Evolutionary conservation across 2,329 filamentous ascomycete genomes (phyloP), one percentile per base, ranked within the genome.

Genomic region (Claviceps citrina): DNA sequence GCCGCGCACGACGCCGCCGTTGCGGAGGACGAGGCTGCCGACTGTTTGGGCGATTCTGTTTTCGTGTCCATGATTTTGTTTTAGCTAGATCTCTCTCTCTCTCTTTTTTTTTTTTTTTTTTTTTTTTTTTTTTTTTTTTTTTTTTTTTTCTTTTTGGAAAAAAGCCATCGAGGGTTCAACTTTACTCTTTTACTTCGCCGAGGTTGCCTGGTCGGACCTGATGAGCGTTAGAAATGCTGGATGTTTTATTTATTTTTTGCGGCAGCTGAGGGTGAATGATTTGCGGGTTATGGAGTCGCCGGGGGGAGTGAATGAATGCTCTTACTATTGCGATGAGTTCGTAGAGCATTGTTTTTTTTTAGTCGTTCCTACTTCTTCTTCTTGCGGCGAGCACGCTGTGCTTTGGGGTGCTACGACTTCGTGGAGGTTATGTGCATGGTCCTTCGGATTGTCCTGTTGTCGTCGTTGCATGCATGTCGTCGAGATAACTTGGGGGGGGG

Each of bases 141-240:
- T 7, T 0, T 2, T 16, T 25, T 2, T 8, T 7, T 16, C 20
- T 25, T 16, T 4, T 24, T 12, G n/a, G n/a, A n/a, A n/a, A n/a
- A n/a, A n/a, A n/a, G n/a, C n/a, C n/a, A n/a, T n/a, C n/a, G n/a
- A n/a, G n/a, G n/a, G n/a, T n/a, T n/a, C n/a, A n/a, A n/a, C n/a
- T 37, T 27, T 77, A 95, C 86, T 96, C 89, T 76, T 89, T 93
- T 54, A 95, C 87, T 71, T 96, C 89, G 58, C 71, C 68, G 58
- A 95, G 67, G 64, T 77, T 89, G 70, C 84, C 84, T 51, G 86
- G 84, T 57, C 91, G 89, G 67, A 93, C 86, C 91, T 96, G n/a
- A 25, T 16, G 57, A 15, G 36, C 31, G 9, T n/a, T n/a, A n/a
- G n/a, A n/a, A n/a, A n/a, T n/a, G n/a, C n/a, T n/a, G n/a, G n/a